Base-by-base conservation (phyloP, 768 basidiomycete genomes). In the Chiua virens region DNA sequence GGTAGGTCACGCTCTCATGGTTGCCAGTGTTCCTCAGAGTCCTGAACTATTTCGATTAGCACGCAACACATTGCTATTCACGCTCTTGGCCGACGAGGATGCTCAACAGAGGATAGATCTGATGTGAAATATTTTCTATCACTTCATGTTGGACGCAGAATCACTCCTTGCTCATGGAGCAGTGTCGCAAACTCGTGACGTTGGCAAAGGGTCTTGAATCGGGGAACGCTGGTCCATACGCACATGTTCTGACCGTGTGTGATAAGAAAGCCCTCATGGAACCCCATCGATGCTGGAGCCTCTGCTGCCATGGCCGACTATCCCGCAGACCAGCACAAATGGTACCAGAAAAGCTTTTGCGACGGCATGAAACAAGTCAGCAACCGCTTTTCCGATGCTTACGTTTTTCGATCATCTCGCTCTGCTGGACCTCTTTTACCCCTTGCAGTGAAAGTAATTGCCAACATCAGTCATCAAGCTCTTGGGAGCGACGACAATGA, bases 61-160 rank as follows among this genome's bases (percentile, higher is more conserved):
- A 22, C 68, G 66, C 47, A 70, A 68, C 17, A 56, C 62, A 4
- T 28, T 66, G 11, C 40, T 68, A 4, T 66, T 68, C 49, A 62
- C 66, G 7, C 55, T 69, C 27, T 49, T 68, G 42, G 63, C 59
- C 3, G 66, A 68, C 37, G 48, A 59, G 15, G 57, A 51, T 0
- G 56, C 55, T 44, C 55, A 48, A 45, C 41, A 55, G 3, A 58
- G 21, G 25, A 21, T 53, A 3, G 50, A 68, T 3, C 47, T 46
- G 35, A 45, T 68, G 18, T 70, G 67, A 66, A 66, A 70, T 28
- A 64, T 68, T 30, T 62, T 68, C 32, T 70, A 68, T 52, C 68
- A 68, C 46, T 42, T 68, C 27, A 6, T 55, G 28, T 43, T 68
- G 45, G 66, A 68, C 44, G 49, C 55, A 40, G 55, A 42, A 3